phyloP scores from a whole-genome alignment of 495 filamentous ascomycete species.

The Penicillium subrubescens region DNA sequence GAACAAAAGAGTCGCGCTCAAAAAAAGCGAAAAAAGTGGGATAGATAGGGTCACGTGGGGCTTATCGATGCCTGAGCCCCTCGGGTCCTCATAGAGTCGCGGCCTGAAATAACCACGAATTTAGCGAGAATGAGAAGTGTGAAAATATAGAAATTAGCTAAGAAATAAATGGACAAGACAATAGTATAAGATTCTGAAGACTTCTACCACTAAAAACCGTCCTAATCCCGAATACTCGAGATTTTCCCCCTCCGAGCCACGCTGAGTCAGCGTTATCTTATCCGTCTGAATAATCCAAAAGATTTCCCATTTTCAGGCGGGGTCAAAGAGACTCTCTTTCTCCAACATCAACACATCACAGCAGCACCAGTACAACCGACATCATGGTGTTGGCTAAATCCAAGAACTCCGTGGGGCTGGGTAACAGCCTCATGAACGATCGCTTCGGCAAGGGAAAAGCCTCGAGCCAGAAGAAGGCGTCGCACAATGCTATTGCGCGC shows the following conservation, averaged over 20 bases:
- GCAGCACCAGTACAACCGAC: slow-evolving; percentile 20
- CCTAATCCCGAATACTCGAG: not conserved
- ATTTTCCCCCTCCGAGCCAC: slow-evolving; percentile 4
- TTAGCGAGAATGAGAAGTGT: not conserved
- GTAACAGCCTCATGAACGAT: slow-evolving; percentile 90
- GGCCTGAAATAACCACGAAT: not conserved
- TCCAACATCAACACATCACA: slow-evolving; percentile 11
- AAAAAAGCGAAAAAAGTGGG: slow-evolving; percentile 40
- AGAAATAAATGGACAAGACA: not conserved
- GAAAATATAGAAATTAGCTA: not conserved
- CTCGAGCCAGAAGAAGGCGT: slow-evolving; percentile 64
- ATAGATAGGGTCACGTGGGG: slow-evolving; percentile 41
- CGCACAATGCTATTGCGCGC: slow-evolving; percentile 54
- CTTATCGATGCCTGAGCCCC: slow-evolving; percentile 38
- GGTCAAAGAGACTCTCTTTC: slow-evolving; percentile 21
- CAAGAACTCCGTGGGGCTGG: slow-evolving; percentile 91
- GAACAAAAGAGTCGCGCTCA: slow-evolving; percentile 15
- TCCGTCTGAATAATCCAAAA: slow-evolving; percentile 39
- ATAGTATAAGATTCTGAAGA: not conserved
- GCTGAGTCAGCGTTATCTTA: slow-evolving; percentile 39
- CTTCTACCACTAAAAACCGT: not conserved
- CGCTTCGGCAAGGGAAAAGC: slow-evolving; percentile 89
- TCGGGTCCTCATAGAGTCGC: slow-evolving; percentile 25
- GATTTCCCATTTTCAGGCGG: slow-evolving; percentile 36
- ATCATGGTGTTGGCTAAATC: slow-evolving; percentile 94